Evolutionary conservation across 164 flowering plant species (phyloP), one percentile per base, ranked within the genome.

Genomic region (Dillenia suffruticosa): DNA sequence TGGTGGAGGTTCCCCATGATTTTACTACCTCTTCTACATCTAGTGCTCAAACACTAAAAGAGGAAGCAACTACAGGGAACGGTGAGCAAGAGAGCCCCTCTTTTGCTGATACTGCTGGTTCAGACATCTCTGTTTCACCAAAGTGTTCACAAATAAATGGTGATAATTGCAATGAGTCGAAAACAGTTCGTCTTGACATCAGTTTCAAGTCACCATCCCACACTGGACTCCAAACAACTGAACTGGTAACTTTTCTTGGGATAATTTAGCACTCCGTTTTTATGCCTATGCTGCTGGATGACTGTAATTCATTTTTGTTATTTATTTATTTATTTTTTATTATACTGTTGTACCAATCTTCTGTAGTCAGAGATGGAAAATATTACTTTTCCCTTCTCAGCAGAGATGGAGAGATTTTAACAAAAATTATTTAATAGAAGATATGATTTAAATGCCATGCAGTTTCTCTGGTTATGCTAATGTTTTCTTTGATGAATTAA

Each of bases 191-290:
- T 62, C 68, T 93, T 45, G 98, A 93, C 72, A 93, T 93, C 73
- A 93, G 98, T 79, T 93, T 93, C 63, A 89, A 93, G 77, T 87
- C 97, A 54, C 82, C 92, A 56, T 84, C 98, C 7, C 98, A 93
- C 74, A 87, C 96, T 44, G 98, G 98, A 64, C 84, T 93, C 46
- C 95, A 86, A 75, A 93, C 98, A 49, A 87, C 98, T 45, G 88
- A 85, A 65, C 69, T 93, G 90, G 98, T 90, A 82, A 72, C 14
- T 43, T n/a, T 57, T 47, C 56, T n/a, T 68, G 16, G 47, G 24
- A 46, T 51, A 24, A 19, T 19, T 19, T n/a, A n/a, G 22, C 22
- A 1, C 22, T 19, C 22, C 1, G 22, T 19, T 19, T 19, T 19
- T 19, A 19, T 19, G 22, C 22, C 22, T 19, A 19, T 1, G 22